Conservation (phyloP, 805 yeast genomes). For the Metschnikowia aberdeeniae region DNA sequence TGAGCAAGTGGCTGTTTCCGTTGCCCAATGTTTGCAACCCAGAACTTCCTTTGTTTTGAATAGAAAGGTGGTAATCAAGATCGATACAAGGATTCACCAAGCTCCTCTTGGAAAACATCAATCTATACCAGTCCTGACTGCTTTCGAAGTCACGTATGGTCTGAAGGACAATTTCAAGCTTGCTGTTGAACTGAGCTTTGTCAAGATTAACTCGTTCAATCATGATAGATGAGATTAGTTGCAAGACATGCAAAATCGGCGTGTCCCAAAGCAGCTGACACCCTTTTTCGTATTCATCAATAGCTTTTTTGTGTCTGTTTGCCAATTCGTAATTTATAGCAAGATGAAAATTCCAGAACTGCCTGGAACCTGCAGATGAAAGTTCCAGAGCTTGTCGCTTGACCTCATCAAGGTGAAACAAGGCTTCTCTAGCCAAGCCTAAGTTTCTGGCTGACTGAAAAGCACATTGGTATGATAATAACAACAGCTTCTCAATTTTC, state of each 20-base stretch:
- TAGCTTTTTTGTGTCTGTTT: slow-evolving; percentile 10
- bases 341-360: slow-evolving; percentile 16
- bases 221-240: neutral
- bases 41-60: neutral
- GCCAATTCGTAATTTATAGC: slow-evolving; percentile 13
- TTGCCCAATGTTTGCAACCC: neutral
- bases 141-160: neutral
- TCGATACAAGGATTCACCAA: slow-evolving; percentile 1
- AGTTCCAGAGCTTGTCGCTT: slow-evolving; percentile 30
- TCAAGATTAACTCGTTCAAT: neutral
- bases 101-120: slow-evolving; percentile 1
- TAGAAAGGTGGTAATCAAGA: slow-evolving; percentile 2
- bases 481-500: slow-evolving; percentile 31
- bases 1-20: neutral
- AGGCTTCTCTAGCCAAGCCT: slow-evolving; percentile 58
- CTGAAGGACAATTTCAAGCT: neutral
- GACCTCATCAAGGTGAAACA: slow-evolving; percentile 51
- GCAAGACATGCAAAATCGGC: neutral
- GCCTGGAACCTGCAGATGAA: slow-evolving; percentile 19
- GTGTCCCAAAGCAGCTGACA: slow-evolving; percentile 2
- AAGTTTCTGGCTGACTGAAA: slow-evolving; percentile 40
- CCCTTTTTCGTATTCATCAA: neutral
- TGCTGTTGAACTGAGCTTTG: neutral
- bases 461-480: slow-evolving; percentile 36
- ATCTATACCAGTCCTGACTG: neutral